These are phyloP conservation scores for Favolaschia claudopus DNA, from an alignment of 768 basidiomycete species.

Conservation along the genomic window DNA sequence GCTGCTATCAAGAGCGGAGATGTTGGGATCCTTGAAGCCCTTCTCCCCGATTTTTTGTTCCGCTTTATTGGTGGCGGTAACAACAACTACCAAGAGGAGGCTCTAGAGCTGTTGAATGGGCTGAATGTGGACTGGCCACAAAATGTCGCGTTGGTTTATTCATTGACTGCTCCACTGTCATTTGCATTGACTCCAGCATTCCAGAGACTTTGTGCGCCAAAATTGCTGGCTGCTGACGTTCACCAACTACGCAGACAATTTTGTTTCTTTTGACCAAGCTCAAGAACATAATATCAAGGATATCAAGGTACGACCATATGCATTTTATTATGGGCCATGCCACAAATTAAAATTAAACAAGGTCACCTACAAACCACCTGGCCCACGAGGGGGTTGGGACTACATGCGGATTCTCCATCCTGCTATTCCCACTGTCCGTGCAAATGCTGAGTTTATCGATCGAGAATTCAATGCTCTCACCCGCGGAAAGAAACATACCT, in stretches of 20 bases:
- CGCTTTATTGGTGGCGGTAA: conserved; percentile 33
- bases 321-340: too few relatives aligned
- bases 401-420: too few relatives aligned
- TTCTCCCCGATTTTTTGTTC: conserved; percentile 30
- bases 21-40: conserved; percentile 29
- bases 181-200: background rate
- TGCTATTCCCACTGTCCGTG: too few relatives aligned
- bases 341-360: too few relatives aligned
- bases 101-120: conserved; percentile 33
- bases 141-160: conserved; percentile 18
- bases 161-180: background rate
- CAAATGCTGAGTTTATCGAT: too few relatives aligned
- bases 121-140: conserved; percentile 34
- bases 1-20: conserved; percentile 32
- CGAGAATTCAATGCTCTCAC: too few relatives aligned
- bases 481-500: too few relatives aligned
- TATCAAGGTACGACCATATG: too few relatives aligned
- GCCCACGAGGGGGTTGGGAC: too few relatives aligned
- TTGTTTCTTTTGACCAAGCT: conserved; percentile 8
- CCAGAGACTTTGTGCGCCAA: conserved; percentile 6
- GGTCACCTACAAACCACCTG: too few relatives aligned
- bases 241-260: conserved; percentile 1
- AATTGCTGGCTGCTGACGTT: conserved; percentile 15
- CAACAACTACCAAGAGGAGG: conserved; percentile 32
- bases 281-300: too few relatives aligned